phyloP scores from a whole-genome alignment of 1,284 basidiomycete genomes.

The Naganishia cerealis region DNA sequence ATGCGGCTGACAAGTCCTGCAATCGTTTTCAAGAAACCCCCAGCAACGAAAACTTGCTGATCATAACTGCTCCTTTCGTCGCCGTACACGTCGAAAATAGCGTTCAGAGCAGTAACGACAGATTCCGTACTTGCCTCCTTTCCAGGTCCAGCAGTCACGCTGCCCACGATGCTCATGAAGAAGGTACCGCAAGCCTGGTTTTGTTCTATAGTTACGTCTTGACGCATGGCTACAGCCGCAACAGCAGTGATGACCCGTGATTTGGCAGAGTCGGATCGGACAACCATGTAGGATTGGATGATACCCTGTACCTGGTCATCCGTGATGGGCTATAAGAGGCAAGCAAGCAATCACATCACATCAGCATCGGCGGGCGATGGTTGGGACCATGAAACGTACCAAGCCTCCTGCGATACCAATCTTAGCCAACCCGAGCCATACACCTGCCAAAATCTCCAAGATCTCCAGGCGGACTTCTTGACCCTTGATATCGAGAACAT shows the following conservation, averaged over 20 bases:
- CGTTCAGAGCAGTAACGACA: conserved; percentile 76
- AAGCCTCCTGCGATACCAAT: conserved; percentile 39
- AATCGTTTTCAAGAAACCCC: conserved; percentile 61
- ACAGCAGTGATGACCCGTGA: conserved; percentile 79
- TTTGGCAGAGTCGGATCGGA: conserved; percentile 61
- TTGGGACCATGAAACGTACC: conserved; percentile 35
- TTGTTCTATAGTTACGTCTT: conserved; percentile 62
- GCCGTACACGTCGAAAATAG: conserved; percentile 89
- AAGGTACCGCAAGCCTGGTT: conserved; percentile 62
- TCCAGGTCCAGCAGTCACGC: conserved; percentile 20
- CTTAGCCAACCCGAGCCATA: conserved; percentile 54
- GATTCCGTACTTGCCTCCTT: conserved; percentile 12
- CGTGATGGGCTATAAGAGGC: conserved; percentile 35
- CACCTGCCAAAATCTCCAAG: conserved; percentile 52
- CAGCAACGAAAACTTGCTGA: conserved; percentile 68
- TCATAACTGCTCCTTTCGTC: conserved; percentile 85
- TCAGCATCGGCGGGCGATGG: conserved; percentile 7
- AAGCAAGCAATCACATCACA: not conserved
- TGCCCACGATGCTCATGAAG: conserved; percentile 36
- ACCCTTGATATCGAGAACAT: conserved; percentile 45
- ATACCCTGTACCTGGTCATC: conserved; percentile 65
- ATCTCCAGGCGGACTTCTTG: conserved; percentile 53
- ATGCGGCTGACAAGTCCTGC: conserved; percentile 62
- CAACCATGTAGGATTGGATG: conserved; percentile 64
- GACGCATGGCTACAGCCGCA: conserved; percentile 73